Evolutionary conservation across 164 flowering plant genomes (phyloP).

Genomic region (Tetrastigma voinierianum): DNA sequence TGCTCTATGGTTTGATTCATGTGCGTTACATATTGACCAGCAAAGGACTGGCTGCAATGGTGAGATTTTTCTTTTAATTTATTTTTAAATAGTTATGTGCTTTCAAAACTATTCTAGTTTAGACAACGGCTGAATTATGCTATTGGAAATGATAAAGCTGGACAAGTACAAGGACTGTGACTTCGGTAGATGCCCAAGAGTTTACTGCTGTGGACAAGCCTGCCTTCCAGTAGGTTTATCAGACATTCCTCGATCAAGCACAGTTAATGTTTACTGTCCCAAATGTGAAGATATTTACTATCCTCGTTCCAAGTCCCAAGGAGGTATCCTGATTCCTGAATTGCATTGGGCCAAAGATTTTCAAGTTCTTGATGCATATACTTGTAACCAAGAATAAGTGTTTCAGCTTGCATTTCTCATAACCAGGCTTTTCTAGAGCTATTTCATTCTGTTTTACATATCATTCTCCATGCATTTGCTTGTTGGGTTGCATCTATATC

Average conservation of each 20-base stretch:
- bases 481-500: background rate
- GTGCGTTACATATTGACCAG: slow-evolving; percentile 72
- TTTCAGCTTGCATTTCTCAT: background rate
- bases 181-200: slow-evolving; percentile 92
- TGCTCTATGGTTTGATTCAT: slow-evolving; percentile 83
- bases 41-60: slow-evolving; percentile 91
- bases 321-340: slow-evolving; percentile 61
- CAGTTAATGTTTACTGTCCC: slow-evolving; percentile 85
- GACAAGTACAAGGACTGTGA: slow-evolving; percentile 85
- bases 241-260: slow-evolving; percentile 81
- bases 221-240: slow-evolving; percentile 91
- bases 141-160: slow-evolving; percentile 43
- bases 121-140: slow-evolving; percentile 2
- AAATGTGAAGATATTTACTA: slow-evolving; percentile 85
- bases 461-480: background rate
- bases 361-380: background rate
- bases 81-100: background rate
- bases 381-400: too few species aligned
- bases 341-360: background rate
- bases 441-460: background rate
- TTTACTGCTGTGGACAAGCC: slow-evolving; percentile 83
- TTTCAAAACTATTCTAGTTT: background rate
- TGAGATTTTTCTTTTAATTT: slow-evolving; percentile 20
- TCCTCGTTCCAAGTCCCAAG: slow-evolving; percentile 82
- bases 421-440: background rate